Evolutionary conservation across 2,329 filamentous ascomycete species (phyloP).

Genomic region (Paraphaeosphaeria sporulosa): DNA sequence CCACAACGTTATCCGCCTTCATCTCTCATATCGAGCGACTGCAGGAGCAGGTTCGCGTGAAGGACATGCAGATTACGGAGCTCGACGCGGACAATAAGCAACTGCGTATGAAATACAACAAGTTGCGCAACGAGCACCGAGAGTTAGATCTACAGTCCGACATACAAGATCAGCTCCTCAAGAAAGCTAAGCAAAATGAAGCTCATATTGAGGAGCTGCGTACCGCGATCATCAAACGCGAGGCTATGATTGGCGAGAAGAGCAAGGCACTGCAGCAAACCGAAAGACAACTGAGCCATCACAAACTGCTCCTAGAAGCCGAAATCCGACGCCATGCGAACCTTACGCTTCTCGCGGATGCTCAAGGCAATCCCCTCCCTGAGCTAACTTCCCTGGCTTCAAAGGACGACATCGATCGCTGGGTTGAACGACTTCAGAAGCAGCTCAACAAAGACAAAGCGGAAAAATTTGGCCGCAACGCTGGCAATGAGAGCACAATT

Average conservation of each 20-base stretch:
- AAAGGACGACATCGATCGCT: conserved; percentile 45
- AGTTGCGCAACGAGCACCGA: conserved; percentile 33
- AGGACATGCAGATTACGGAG: conserved; percentile 33
- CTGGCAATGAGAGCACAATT: conserved; percentile 23
- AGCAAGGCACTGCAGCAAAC: conserved; percentile 35
- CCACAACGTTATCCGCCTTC: conserved; percentile 33
- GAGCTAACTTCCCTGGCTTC: conserved; percentile 37
- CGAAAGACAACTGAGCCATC: conserved; percentile 50
- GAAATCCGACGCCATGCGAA: conserved; percentile 51
- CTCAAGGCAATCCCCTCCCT: conserved; percentile 36
- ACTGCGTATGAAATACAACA: conserved; percentile 27
- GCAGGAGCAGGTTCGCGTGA: conserved; percentile 41
- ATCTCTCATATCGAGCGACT: conserved; percentile 42
- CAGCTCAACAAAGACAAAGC: conserved; percentile 39
- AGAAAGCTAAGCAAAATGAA: conserved; percentile 36
- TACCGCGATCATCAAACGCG: conserved; percentile 39
- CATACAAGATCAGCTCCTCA: conserved; percentile 37
- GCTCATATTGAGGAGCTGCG: conserved; percentile 40
- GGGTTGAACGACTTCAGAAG: conserved; percentile 43
- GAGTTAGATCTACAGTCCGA: conserved; percentile 35
- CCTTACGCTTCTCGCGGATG: conserved; percentile 28
- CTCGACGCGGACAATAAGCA: conserved; percentile 32
- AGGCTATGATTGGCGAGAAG: conserved; percentile 42
- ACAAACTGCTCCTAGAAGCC: conserved; percentile 49
- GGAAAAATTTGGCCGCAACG: conserved; percentile 7